These are phyloP conservation scores for Eucalyptus curtisii DNA, from an alignment of 345 rosid species.

Conservation along the genomic window DNA sequence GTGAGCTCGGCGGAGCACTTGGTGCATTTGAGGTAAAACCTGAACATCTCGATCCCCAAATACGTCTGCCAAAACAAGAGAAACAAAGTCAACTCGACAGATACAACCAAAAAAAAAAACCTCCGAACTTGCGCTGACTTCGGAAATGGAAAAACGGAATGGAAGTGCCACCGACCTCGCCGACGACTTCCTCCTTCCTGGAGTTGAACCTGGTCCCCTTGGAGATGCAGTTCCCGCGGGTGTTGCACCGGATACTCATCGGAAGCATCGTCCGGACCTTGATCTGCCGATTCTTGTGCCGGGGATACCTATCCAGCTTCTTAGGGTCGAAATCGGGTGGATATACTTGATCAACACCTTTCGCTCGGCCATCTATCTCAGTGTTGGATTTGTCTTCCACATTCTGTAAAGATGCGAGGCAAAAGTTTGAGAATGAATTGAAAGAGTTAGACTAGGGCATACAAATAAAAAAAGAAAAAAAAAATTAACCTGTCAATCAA, in stretches of 20 bases:
- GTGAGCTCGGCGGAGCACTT: conserved; percentile 8
- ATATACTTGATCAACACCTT: conserved; percentile 79
- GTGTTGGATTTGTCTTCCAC: too few relatives aligned
- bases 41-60: conserved; percentile 71
- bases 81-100: not conserved
- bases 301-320: conserved; percentile 52
- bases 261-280: conserved; percentile 95
- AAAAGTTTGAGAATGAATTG: too few relatives aligned
- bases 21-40: conserved; percentile 16
- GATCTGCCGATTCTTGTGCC: conserved; percentile 77
- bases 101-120: too few relatives aligned
- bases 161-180: conserved; percentile 37
- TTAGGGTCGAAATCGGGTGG: conserved; percentile 89
- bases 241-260: conserved; percentile 85
- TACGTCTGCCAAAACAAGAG: conserved; percentile 38
- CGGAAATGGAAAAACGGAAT: not conserved
- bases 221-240: conserved; percentile 80
- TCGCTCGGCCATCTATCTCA: conserved; percentile 45
- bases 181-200: conserved; percentile 75
- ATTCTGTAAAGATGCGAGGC: too few relatives aligned
- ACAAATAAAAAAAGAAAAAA: too few relatives aligned
- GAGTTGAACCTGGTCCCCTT: conserved; percentile 84
- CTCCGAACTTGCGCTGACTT: not conserved
- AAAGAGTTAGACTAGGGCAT: fast-evolving
- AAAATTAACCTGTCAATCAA: too few relatives aligned